A percentile compares a stretch with the other conserved stretches of the same genome.
Conservation (phyloP, 495 filamentous ascomycete species). For the Margaritispora aquatica region DNA sequence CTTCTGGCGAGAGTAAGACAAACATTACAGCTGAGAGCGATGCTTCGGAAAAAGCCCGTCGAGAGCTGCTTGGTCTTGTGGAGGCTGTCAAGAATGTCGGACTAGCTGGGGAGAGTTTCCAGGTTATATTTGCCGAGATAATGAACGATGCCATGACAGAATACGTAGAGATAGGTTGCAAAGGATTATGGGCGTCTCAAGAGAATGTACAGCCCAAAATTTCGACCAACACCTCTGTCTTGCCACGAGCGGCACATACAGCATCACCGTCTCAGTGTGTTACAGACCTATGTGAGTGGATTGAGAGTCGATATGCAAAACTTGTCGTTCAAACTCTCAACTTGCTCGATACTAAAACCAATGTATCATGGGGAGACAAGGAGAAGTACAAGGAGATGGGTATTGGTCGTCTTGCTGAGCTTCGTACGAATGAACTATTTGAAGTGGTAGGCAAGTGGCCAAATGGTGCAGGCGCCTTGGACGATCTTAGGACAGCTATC, state of each 20-base stretch:
- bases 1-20: neutral
- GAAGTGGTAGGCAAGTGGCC: slow-evolving; percentile 87
- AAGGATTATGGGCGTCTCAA: slow-evolving; percentile 41
- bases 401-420: slow-evolving; percentile 66
- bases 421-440: slow-evolving; percentile 79
- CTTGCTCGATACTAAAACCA: slow-evolving; percentile 24
- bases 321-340: slow-evolving; percentile 59
- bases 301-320: slow-evolving; percentile 63
- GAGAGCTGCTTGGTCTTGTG: slow-evolving; percentile 50
- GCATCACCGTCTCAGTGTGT: slow-evolving; percentile 43
- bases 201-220: neutral
- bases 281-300: slow-evolving; percentile 57
- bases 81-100: slow-evolving; percentile 64
- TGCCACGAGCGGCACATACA: slow-evolving; percentile 8
- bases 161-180: slow-evolving; percentile 41
- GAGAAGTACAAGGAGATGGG: slow-evolving; percentile 79
- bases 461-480: slow-evolving; percentile 68
- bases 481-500: slow-evolving; percentile 58
- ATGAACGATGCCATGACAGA: slow-evolving; percentile 65
- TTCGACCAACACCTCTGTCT: neutral
- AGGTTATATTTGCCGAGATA: slow-evolving; percentile 68
- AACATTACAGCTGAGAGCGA: slow-evolving; percentile 26
- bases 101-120: slow-evolving; percentile 65
- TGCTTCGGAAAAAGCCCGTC: slow-evolving; percentile 36
- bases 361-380: slow-evolving; percentile 52